phyloP scores from a whole-genome alignment of 352 stramenopile genomes.

The Phytophthora uliginosa region DNA sequence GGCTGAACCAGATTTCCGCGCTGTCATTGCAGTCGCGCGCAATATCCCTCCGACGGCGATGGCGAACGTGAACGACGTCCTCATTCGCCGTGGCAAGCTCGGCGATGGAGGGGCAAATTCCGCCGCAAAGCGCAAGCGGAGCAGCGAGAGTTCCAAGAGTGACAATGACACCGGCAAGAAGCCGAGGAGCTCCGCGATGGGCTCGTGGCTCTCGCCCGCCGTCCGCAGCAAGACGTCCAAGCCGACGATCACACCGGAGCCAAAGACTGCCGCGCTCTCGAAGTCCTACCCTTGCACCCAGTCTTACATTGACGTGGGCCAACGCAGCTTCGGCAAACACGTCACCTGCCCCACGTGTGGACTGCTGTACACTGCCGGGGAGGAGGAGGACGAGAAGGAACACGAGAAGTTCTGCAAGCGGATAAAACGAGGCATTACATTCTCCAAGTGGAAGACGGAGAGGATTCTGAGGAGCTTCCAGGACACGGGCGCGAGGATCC shows the following conservation, averaged over 20 bases:
- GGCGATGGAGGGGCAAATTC: not conserved
- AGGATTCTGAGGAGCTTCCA: conserved; percentile 55
- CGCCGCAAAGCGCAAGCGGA: not conserved
- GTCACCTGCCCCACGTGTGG: conserved; percentile 70
- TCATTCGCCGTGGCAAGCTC: not conserved
- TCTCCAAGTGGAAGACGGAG: conserved; percentile 80
- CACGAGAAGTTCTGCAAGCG: conserved; percentile 71
- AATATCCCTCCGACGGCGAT: not conserved
- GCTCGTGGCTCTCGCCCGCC: not conserved
- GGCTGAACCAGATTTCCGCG: not conserved
- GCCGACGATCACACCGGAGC: not conserved
- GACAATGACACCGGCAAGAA: not conserved
- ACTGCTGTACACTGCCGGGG: conserved; percentile 77
- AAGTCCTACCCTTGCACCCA: conserved; percentile 38
- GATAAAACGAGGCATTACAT: conserved; percentile 51
- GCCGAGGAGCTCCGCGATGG: not conserved
- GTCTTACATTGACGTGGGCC: conserved; percentile 81
- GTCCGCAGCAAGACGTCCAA: not conserved
- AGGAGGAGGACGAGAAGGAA: conserved; percentile 80
- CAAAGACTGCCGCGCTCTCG: not conserved
- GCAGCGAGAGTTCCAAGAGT: not conserved
- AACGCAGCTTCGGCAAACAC: conserved; percentile 75
- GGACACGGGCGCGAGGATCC: conserved; percentile 53
- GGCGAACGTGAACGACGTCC: not conserved
- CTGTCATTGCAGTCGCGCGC: not conserved